Base-by-base conservation (phyloP, 495 filamentous ascomycete species). In the Cudoniella acicularis region DNA sequence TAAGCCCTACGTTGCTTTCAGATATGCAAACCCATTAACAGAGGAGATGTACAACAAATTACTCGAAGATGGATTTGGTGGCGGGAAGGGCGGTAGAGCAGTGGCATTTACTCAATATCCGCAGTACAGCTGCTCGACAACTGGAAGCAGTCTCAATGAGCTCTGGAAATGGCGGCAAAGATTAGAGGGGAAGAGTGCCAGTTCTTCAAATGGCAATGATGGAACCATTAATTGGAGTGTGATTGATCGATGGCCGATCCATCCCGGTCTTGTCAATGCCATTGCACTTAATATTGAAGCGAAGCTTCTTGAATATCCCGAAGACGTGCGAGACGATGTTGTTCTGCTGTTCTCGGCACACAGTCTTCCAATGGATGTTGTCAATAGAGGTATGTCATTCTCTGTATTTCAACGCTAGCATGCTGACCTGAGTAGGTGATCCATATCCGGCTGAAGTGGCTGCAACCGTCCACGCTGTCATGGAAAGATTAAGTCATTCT, bases 31-130 rank as follows among this genome's bases (percentile, higher is more conserved):
- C 48, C 95, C 95, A 0, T 75, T 99, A 64, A 99, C 95, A 0
- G 95, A 98, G 73, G 86, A 93, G 50, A 95, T 89, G 83, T 98
- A 98, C 68, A 77, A 79, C 23, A 78, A 82, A 59, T 70, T 99
- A 57, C 72, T 97, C 45, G 84, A 81, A 22, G 95, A 99, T 73
- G 95, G 95, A 0, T 92, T 99, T 65, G 90, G 90, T 36, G 81
- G 83, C 23, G 92, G 91, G 1, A 89, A 84, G 59, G 91, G 91
- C 11, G 92, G 92, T 0, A 84, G 95, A 52, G 95, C 95, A 3
- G 90, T 99, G 6, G 95, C 95, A 1, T 99, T 98, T 71, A 96
- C 94, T 2, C 95, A 99, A 70, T 99, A 99, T 65, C 95, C 95
- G 20, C 95, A 99, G 69, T 99, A 99, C 70, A 94, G 89, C n/a